Percentiles rank a stretch among this genome's conserved stretches.
These are phyloP conservation scores for Fraxinus greggii DNA, from an alignment of 305 asterid genomes.

Conservation along the genomic window DNA sequence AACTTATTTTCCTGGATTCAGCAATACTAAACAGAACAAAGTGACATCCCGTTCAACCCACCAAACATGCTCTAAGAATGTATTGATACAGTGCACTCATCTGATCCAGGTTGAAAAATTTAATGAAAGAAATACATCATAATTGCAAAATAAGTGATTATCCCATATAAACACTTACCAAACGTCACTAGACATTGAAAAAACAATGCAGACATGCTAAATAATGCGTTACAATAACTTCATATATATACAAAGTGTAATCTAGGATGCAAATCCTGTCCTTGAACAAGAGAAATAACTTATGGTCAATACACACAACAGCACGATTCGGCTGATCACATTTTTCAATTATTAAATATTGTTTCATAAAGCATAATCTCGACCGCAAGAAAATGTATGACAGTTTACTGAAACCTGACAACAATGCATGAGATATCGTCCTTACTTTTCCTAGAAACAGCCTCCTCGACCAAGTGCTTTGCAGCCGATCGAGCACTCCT, in stretches of 20 bases:
- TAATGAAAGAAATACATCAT: background rate
- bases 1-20: background rate
- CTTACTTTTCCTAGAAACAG: constrained; percentile 67
- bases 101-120: background rate
- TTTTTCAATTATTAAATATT: background rate
- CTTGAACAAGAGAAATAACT: constrained; percentile 1
- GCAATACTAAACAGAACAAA: background rate
- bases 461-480: constrained; percentile 62
- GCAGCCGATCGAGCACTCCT: constrained; percentile 74
- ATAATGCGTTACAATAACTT: background rate
- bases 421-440: constrained; percentile 93
- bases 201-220: background rate
- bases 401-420: constrained; percentile 54
- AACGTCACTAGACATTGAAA: background rate
- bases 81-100: background rate
- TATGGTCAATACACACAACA: background rate
- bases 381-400: background rate
- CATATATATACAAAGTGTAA: background rate
- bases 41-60: background rate
- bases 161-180: background rate
- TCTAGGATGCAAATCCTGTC: background rate
- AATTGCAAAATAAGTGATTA: background rate
- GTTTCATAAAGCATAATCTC: background rate
- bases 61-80: background rate
- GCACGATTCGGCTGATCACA: background rate